phyloP scores from a whole-genome alignment of 768 basidiomycete genomes.

The Termitomyces sp. region DNA sequence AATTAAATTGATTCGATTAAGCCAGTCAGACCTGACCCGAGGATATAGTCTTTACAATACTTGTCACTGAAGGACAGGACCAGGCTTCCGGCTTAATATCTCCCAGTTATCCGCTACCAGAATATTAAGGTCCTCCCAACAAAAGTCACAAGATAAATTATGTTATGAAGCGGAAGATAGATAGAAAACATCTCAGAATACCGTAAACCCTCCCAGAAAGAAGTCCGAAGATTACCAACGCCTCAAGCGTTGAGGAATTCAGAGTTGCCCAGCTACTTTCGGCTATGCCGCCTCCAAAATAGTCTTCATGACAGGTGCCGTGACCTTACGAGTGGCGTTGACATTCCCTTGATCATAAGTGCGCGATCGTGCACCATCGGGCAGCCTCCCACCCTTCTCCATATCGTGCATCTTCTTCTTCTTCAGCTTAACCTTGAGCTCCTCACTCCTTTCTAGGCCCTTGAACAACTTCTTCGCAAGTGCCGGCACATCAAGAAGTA shows the following conservation, averaged over 20 bases:
- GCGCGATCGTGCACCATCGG: constrained; percentile 35
- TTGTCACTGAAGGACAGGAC: too few species aligned
- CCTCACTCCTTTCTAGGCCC: constrained; percentile 55
- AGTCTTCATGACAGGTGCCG: constrained; percentile 61
- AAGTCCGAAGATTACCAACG: too few species aligned
- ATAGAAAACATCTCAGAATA: not conserved
- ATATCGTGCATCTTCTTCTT: constrained; percentile 42
- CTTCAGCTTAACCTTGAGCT: constrained; percentile 42
- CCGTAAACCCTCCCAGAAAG: not conserved
- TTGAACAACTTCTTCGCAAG: constrained; percentile 50
- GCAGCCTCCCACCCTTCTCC: constrained; percentile 29
- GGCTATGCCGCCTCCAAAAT: constrained; percentile 43
- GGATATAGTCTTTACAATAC: too few species aligned
- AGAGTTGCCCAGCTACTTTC: not conserved
- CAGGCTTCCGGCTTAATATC: too few species aligned
- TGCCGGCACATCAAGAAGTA: constrained; percentile 29
- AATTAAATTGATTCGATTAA: too few species aligned
- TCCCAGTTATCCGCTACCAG: too few species aligned
- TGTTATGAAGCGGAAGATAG: not conserved
- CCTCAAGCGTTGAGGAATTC: not conserved
- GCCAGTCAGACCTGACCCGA: too few species aligned
- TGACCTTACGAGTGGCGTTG: constrained; percentile 59
- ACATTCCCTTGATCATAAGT: constrained; percentile 68
- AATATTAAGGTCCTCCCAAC: too few species aligned
- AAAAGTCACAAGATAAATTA: too few species aligned